Conservation (phyloP, 2,329 filamentous ascomycete genomes). For the Phialophora expanda region DNA sequence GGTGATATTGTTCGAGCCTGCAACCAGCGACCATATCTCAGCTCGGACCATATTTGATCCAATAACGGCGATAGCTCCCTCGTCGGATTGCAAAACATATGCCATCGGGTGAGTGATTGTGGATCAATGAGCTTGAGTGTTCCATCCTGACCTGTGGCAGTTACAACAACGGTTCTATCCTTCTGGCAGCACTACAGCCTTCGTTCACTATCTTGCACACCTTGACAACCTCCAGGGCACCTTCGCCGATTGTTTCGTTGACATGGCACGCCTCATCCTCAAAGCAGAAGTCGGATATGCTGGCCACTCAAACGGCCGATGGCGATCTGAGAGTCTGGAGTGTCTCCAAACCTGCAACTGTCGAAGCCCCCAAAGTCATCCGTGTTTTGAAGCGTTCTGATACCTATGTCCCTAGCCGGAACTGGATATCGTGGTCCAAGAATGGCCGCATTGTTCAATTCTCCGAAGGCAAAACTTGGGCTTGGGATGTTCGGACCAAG, state of each 20-base stretch:
- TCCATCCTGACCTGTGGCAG: conserved; percentile 54
- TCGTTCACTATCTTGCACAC: conserved; percentile 94
- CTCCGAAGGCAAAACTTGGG: conserved; percentile 86
- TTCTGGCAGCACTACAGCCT: conserved; percentile 87
- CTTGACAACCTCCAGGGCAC: conserved; percentile 78
- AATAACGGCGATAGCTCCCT: conserved; percentile 89
- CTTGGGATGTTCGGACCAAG: conserved; percentile 98
- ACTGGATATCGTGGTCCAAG: conserved; percentile 99
- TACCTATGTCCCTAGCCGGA: conserved; percentile 73
- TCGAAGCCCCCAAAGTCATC: conserved; percentile 83
- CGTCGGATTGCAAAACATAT: conserved; percentile 89
- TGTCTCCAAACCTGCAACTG: conserved; percentile 77
- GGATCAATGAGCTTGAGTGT: neutral
- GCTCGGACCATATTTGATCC: conserved; percentile 91
- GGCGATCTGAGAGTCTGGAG: conserved; percentile 97
- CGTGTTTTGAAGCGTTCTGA: conserved; percentile 76
- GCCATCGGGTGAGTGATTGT: conserved; percentile 74
- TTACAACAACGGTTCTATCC: conserved; percentile 91
- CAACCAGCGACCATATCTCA: conserved; percentile 89
- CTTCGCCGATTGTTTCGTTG: conserved; percentile 84
- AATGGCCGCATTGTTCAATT: conserved; percentile 95
- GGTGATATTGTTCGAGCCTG: conserved; percentile 91
- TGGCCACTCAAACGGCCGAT: conserved; percentile 88
- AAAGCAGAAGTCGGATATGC: conserved; percentile 96
- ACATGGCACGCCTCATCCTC: conserved; percentile 97